These are phyloP conservation scores for Knoxia roxburghii DNA, from an alignment of 257 asterid genomes.

Conservation along the genomic window DNA sequence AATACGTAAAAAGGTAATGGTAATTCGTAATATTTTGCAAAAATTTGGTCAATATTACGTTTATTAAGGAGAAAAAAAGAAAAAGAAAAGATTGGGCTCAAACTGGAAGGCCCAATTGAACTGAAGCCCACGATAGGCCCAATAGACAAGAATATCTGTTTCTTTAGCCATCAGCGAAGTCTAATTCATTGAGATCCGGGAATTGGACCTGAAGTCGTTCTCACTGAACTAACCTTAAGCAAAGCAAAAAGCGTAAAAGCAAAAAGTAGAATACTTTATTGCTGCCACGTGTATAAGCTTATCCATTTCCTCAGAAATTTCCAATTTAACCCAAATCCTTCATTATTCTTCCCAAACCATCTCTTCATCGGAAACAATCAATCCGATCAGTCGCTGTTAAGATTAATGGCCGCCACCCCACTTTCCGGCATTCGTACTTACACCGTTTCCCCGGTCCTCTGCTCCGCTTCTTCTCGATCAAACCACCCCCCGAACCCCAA, in stretches of 20 bases:
- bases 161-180: background rate
- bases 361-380: constrained; percentile 1
- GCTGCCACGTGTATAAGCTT: constrained; percentile 23
- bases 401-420: constrained; percentile 25
- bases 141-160: constrained; percentile 3
- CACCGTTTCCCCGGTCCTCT: constrained; percentile 16
- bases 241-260: constrained; percentile 10
- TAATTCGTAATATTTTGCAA: too few relatives aligned
- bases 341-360: background rate
- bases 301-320: constrained; percentile 15
- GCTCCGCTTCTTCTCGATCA: constrained; percentile 16
- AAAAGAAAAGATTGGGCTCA: too few relatives aligned
- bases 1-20: too few relatives aligned
- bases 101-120: background rate
- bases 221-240: constrained; percentile 2
- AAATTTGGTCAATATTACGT: too few relatives aligned
- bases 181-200: background rate
- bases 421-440: constrained; percentile 17
- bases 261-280: background rate
- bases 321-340: background rate
- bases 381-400: background rate
- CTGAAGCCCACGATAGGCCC: background rate
- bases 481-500: constrained; percentile 10
- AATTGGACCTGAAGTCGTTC: constrained; percentile 7
- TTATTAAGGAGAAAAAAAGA: too few relatives aligned